Percentiles rank a stretch among this genome's conserved stretches.
Conservation (phyloP, 208 protist species). For the Entamoeba dispar region DNA sequence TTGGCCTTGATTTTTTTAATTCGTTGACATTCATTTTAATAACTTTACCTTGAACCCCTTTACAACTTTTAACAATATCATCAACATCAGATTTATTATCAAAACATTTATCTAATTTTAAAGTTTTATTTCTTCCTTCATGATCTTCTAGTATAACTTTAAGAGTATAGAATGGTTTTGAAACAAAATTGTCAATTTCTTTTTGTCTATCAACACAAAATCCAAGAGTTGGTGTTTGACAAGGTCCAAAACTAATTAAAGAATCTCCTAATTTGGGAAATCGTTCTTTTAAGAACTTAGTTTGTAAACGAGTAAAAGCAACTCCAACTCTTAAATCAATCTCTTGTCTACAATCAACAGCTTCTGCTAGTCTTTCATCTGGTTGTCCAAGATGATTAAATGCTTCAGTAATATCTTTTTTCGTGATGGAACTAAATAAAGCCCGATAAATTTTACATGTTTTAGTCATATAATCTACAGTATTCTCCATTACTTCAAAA, state of each 20-base stretch:
- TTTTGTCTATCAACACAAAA: conserved; percentile 68
- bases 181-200: conserved; percentile 31
- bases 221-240: conserved; percentile 70
- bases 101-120: background rate
- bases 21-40: background rate
- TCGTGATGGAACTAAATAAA: conserved; percentile 57
- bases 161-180: conserved; percentile 22
- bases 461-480: conserved; percentile 15
- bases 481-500: conserved; percentile 70
- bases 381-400: conserved; percentile 55
- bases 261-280: conserved; percentile 49
- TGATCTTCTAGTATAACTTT: background rate
- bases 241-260: conserved; percentile 69
- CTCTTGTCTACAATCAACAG: conserved; percentile 71
- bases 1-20: conserved; percentile 33
- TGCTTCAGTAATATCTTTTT: conserved; percentile 51
- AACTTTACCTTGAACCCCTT: background rate
- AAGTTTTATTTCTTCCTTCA: background rate
- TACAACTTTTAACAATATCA: background rate
- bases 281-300: conserved; percentile 35
- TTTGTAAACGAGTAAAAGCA: conserved; percentile 56
- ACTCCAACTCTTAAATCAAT: conserved; percentile 74
- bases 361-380: conserved; percentile 59
- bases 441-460: conserved; percentile 51
- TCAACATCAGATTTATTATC: background rate